Base-by-base conservation (phyloP, 495 filamentous ascomycete genomes). In the Aspergillus panamensis region DNA sequence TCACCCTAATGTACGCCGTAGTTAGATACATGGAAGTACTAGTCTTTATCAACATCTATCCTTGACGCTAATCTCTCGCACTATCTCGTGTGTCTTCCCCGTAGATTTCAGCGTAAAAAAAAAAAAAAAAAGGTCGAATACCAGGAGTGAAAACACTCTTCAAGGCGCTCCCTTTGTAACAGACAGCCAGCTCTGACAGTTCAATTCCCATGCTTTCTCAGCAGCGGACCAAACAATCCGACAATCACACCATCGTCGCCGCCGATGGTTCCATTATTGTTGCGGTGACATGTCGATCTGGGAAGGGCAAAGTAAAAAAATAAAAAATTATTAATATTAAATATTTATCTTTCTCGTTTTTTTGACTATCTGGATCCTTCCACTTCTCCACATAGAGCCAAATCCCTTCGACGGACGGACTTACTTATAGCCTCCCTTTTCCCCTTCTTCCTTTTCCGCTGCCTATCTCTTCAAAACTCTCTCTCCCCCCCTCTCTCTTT, bases 181-280 rank as follows among this genome's bases (percentile, higher is more conserved):
- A n/a, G n/a, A n/a, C n/a, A n/a, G n/a, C n/a, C n/a, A 20, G n/a
- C 42, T 19, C 19, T 45, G 19, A 45, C 19, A 20, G 10, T 19
- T 9, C n/a, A 20, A 25, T 14, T 32, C 35, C 30, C 53, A 30
- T 48, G 16, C 16, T 17, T 16, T 33, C 7, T 13, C 32, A 52
- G 14, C 40, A 35, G 44, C 51, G 55, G 35, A 58, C 37, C 59
- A 47, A 45, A 45, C 19, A 10, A 21, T 57, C 42, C 45, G 32
- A 48, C 56, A 65, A 77, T 77, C 72, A 75, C 74, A 77, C 71
- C 74, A 77, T 77, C 72, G 66, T 55, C 61, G 58, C 56, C 51
- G 45, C 59, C n/a, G 56, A 75, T 77, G 68, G 65, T 66, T 61
- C 65, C 64, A 72, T 76, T 64, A 72, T 76, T 64, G 60, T 62